Percentiles rank a stretch among this genome's conserved stretches.
These are phyloP conservation scores for Syncephalastrum contaminatum DNA, from an alignment of 371 early-diverging fungal genomes.

Conservation along the genomic window DNA sequence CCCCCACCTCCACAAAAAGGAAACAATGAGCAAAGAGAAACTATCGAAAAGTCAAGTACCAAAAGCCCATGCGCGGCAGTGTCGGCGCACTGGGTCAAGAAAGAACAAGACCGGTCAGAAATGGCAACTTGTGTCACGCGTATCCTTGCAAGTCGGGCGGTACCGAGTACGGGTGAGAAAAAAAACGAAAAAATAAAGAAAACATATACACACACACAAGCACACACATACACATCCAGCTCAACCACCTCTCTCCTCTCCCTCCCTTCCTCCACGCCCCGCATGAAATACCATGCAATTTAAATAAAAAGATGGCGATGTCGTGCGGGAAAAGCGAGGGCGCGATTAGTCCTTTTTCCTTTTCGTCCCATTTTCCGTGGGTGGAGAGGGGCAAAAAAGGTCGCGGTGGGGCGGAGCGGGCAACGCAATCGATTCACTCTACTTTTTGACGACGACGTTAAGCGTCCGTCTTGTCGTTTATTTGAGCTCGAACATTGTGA, in stretches of 20 bases:
- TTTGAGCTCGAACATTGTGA: slow-evolving; percentile 4
- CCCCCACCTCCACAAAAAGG: too few species aligned
- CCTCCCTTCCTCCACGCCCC: background rate
- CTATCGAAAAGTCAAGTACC: too few species aligned
- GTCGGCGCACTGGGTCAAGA: too few species aligned
- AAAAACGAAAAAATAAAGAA: background rate
- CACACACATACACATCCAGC: background rate
- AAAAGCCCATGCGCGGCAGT: too few species aligned
- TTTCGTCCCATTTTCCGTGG: background rate
- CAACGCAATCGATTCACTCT: background rate
- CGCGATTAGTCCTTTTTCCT: background rate
- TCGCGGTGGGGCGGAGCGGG: background rate
- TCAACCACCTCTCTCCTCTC: background rate
- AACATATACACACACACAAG: background rate
- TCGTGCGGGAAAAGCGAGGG: too few species aligned
- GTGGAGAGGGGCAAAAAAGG: background rate
- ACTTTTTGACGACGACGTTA: slow-evolving; percentile 5
- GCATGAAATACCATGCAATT: background rate
- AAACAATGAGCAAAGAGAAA: too few species aligned
- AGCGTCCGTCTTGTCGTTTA: slow-evolving; percentile 1
- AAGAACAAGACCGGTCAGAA: too few species aligned
- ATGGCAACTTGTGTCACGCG: too few species aligned
- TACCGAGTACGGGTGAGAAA: background rate
- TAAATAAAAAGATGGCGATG: background rate
- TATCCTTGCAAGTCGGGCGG: too few species aligned